These are phyloP conservation scores for Senna siamea DNA, from an alignment of 306 rosid genomes.

Conservation along the genomic window DNA sequence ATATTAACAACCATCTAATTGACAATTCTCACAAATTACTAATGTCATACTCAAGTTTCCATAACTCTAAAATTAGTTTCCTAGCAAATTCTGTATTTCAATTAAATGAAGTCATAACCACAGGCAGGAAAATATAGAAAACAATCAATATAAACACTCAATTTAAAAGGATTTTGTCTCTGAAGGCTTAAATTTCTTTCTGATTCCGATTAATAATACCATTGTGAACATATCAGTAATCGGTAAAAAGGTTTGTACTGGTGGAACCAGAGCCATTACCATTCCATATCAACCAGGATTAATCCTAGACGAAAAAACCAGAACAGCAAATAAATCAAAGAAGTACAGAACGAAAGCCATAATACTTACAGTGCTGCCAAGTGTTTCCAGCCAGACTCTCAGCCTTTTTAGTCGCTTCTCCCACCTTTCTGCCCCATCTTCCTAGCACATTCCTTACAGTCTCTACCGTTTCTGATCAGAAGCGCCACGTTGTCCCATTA, in stretches of 20 bases:
- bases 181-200: too few species aligned
- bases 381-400: constrained; percentile 94
- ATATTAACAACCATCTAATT: background rate
- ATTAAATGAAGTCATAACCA: background rate
- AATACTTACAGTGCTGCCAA: constrained; percentile 80
- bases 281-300: background rate
- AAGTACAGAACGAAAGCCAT: background rate
- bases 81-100: background rate
- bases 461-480: constrained; percentile 65
- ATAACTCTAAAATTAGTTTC: background rate
- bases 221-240: background rate
- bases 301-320: background rate
- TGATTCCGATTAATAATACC: too few species aligned
- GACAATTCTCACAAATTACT: background rate
- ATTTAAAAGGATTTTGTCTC: background rate
- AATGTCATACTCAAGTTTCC: background rate
- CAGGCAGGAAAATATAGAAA: background rate
- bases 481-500: background rate
- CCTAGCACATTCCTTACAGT: constrained; percentile 76
- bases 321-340: background rate
- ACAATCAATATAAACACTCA: background rate
- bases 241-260: background rate
- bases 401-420: constrained; percentile 77
- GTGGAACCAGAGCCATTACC: background rate
- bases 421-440: constrained; percentile 78